Evolutionary conservation across 2,329 filamentous ascomycete species (phyloP).

Genomic region (Ramularia collo-cygni): DNA sequence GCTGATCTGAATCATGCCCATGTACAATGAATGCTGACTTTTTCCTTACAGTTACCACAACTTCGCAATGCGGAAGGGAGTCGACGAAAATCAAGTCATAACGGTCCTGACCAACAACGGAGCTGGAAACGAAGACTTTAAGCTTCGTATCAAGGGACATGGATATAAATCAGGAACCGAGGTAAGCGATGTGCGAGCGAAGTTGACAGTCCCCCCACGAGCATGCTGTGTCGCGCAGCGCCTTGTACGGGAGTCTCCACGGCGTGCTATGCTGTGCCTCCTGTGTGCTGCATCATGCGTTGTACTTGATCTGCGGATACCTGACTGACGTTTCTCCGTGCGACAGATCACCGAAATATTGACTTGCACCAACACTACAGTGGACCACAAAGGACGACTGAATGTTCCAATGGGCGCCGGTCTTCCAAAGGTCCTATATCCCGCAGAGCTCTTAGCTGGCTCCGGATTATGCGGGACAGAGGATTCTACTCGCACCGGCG

Average conservation of each 20-base stretch:
- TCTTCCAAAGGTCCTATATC: constrained; percentile 31
- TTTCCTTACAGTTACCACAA: constrained; percentile 23
- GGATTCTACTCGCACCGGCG: background rate
- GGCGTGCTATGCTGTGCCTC: no score
- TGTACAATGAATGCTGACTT: no score
- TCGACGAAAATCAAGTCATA: constrained; percentile 35
- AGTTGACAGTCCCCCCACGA: no score
- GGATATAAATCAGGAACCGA: constrained; percentile 22
- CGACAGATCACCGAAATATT: constrained; percentile 28
- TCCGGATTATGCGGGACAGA: constrained; percentile 22
- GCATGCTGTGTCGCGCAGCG: no score
- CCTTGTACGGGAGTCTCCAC: no score
- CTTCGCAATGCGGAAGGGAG: constrained; percentile 41
- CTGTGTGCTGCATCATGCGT: no score
- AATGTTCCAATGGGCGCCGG: constrained; percentile 30
- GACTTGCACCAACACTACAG: constrained; percentile 26
- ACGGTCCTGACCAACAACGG: constrained; percentile 41
- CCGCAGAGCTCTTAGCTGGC: constrained; percentile 18
- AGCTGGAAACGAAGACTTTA: constrained; percentile 23
- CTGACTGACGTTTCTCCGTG: no score
- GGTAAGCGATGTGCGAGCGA: no score
- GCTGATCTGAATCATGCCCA: no score
- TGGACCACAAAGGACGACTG: constrained; percentile 23
- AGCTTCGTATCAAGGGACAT: constrained; percentile 31
- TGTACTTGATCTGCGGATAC: no score